Base-by-base conservation (phyloP, 805 yeast species). In the Schwanniomyces yamadae region DNA sequence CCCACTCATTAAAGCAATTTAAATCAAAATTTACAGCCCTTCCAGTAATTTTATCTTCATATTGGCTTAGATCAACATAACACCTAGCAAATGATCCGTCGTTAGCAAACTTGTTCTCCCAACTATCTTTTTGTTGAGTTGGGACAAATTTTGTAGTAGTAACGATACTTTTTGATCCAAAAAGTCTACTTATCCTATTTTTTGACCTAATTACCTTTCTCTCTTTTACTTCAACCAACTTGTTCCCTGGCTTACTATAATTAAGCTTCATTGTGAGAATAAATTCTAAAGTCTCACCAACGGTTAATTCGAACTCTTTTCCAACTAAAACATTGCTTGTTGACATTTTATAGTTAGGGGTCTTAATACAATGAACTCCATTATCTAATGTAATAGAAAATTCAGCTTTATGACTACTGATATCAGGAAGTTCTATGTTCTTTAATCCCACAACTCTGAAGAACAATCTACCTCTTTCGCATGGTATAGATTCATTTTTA, bases 81-180 rank as follows among this genome's bases (percentile, higher is more conserved):
- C 84, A 76, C 50, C 91, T 73, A 6, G 88, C 96, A 69, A 86
- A 89, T 23, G 96, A 86, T 2, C 98, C 98, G 57, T 88, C 95
- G 22, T 71, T 69, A 1, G 97, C 96, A 44, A 88, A 73, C 37
- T 75, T 63, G 22, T 67, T 58, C 22, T 74, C 75, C 83, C 91
- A 76, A 2, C 71, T 62, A 61, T 84, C 95, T 4, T 60, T 57
- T 1, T 73, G 66, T 21, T 74, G 69, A 41, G 68, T 67, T 2
- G 80, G 69, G 5, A 80, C 74, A 41, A 69, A 75, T 44, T 64
- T 77, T 34, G 78, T 76, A 2, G 75, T 66, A 3, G 72, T 68
- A 26, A 75, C 50, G 10, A 68, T 49, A 28, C 73, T 75, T 48
- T 71, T 75, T 45, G 63, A 67, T 12, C 78, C 77, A 40, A 75